Conservation (phyloP, 495 filamentous ascomycete species). For the Penicillium psychrofluorescens region DNA sequence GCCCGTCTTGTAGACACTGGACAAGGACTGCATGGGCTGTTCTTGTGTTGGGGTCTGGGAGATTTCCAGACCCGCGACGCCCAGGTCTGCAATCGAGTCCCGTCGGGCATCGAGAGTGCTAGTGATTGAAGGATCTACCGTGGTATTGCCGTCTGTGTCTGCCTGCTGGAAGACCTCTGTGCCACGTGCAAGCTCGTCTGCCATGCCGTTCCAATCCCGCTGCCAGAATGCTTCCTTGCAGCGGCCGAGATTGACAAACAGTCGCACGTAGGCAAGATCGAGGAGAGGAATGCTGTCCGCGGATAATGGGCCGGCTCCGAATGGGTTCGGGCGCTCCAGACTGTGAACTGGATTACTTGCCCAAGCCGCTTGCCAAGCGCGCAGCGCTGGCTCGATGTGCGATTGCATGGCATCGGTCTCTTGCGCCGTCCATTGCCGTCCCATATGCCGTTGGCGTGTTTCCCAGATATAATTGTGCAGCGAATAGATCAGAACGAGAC, state of each 20-base stretch:
- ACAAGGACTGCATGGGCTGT: slow-evolving; percentile 25
- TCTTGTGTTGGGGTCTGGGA: slow-evolving; percentile 36
- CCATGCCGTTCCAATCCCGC: slow-evolving; percentile 88
- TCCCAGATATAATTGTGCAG: slow-evolving; percentile 99
- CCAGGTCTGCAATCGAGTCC: slow-evolving; percentile 33
- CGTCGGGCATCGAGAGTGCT: slow-evolving; percentile 19
- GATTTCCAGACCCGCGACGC: slow-evolving; percentile 35
- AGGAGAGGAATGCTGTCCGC: slow-evolving; percentile 93
- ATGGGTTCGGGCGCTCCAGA: slow-evolving; percentile 82
- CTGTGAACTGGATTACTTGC: slow-evolving; percentile 80
- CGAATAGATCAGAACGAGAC: slow-evolving; percentile 87
- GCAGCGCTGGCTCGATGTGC: slow-evolving; percentile 89
- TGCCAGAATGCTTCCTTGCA: slow-evolving; percentile 95
- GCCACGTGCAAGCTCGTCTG: slow-evolving; percentile 80
- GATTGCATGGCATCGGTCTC: slow-evolving; percentile 96
- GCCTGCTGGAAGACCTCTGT: slow-evolving; percentile 67
- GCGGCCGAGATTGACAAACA: slow-evolving; percentile 87
- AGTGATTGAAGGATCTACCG: slow-evolving; percentile 26
- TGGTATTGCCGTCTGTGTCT: slow-evolving; percentile 37
- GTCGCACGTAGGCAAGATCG: slow-evolving; percentile 85
- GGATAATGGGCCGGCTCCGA: slow-evolving; percentile 78
- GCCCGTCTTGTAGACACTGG: slow-evolving; percentile 25
- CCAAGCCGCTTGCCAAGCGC: slow-evolving; percentile 96
- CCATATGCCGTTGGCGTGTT: slow-evolving; percentile 84
- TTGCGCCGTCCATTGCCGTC: slow-evolving; percentile 80